Base-by-base conservation (phyloP, 805 yeast species). In the Nakazawaea pomicola region DNA sequence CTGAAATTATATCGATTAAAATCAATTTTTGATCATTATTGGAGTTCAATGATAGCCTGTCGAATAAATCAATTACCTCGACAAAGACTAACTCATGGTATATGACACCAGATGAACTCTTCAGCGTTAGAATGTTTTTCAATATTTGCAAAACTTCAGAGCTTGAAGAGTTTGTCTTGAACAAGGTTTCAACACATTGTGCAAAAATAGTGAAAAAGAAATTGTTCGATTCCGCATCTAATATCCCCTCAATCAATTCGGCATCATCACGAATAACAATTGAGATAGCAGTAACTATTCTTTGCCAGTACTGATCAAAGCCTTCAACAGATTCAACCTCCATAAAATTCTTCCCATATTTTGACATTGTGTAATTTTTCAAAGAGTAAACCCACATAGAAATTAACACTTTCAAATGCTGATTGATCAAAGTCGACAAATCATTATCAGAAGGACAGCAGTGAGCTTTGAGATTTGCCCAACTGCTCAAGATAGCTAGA, bases 121-220 rank as follows among this genome's bases (percentile, higher is more conserved):
- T 64, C 29, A 78, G 73, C 34, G 68, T 72, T 24, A 87, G 65
- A 14, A 89, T 64, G 41, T 76, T 70, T 25, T 62, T 64, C 45
- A 90, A 57, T 0, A 83, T 79, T 2, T 64, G 63, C 45, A 90
- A 57, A 0, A 83, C 79, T 2, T 64, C 63, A 10, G 73, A 52
- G 19, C 48, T 51, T 4, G 57, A 53, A 20, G 33, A 31, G 15
- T 61, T 58, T n/a, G 46, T 29, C 37, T 71, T 73, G 36, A 83
- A 72, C 46, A 89, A 66, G 0, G 83, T 75, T 50, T 86, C 95
- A 36, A 89, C 70, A 56, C 96, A 87, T 49, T 86, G 84, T 9
- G 96, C 85, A 61, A 83, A 85, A 29, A 90, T 58, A 23, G 89
- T 81, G 54, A 87, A 84, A 59, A 84, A 80, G 49, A 89, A 84